Percentiles rank a stretch among this genome's conserved stretches.
Conservation (phyloP, 2,329 filamentous ascomycete genomes). For the Sarocladiaceae sp. region DNA sequence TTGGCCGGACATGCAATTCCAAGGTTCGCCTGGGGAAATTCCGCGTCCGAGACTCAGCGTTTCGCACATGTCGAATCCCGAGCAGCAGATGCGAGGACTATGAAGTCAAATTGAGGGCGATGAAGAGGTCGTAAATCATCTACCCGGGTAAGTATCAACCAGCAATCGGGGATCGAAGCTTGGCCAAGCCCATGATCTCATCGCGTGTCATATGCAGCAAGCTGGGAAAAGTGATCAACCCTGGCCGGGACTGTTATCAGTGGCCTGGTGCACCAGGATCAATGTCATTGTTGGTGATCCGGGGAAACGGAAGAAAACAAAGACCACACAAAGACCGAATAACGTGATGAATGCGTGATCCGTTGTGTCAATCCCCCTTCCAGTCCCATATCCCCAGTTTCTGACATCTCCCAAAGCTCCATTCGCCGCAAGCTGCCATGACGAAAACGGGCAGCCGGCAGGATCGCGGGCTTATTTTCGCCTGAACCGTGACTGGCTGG, state of each 20-base stretch:
- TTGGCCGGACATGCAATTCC: constrained; percentile 7
- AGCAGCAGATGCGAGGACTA: too few relatives aligned
- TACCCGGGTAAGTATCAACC: background rate
- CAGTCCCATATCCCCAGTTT: too few relatives aligned
- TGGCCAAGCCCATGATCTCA: constrained; percentile 7
- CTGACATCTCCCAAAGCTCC: too few relatives aligned
- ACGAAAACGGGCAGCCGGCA: constrained; percentile 7
- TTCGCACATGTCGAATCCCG: background rate
- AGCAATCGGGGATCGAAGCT: constrained; percentile 8
- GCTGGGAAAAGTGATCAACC: background rate
- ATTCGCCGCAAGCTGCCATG: background rate
- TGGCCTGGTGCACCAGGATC: too few relatives aligned
- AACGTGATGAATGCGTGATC: too few relatives aligned
- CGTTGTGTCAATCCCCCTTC: too few relatives aligned
- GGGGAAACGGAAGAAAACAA: constrained; percentile 3
- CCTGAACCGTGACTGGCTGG: constrained; percentile 2
- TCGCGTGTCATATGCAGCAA: background rate
- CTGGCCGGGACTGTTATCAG: background rate
- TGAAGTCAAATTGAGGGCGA: constrained; percentile 10
- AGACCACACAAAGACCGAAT: too few relatives aligned
- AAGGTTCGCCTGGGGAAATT: background rate
- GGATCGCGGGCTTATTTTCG: constrained; percentile 8
- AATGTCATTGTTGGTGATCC: background rate
- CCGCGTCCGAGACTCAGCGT: too few relatives aligned
- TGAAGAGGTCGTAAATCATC: background rate